Evolutionary conservation across 2,329 filamentous ascomycete genomes (phyloP), one percentile per base, ranked within the genome.

Genomic region (Arthroderma sp.): DNA sequence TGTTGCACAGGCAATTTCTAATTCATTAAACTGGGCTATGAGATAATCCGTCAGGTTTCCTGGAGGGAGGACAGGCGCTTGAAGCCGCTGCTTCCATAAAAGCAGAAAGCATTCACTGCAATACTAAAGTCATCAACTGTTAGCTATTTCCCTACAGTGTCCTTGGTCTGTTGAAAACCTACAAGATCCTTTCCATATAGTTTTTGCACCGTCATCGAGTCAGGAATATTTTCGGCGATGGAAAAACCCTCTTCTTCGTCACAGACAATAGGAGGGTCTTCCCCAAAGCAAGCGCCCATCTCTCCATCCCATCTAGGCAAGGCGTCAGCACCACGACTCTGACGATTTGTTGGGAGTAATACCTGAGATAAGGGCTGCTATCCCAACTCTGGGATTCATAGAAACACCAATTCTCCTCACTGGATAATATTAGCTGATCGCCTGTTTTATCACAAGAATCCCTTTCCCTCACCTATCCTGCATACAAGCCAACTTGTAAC

Each of bases 91-190:
- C 29, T 43, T 51, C 50, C 50, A 52, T 5, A 52, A 43, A 33
- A 49, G 41, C 7, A 52, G 39, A 32, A 52, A 52, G 33, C 50
- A 52, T 42, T 52, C 50, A 44, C 49, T 51, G 33, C 50, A 52
- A 36, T 51, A 52, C 50, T 52, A 45, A 8, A 36, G n/a, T 22
- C 15, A 7, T 22, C 15, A 10, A 32, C 4, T 7, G 11, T 42
- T 27, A 42, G 27, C 10, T 29, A 6, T 8, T 36, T 36, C 9
- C 8, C 7, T 32, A 38, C 27, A 8, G 15, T 5, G 7, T 15
- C 27, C 1, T 30, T 30, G 4, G 8, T 29, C 29, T 15, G 15
- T 15, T 36, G 22, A 40, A 32, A 10, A n/a, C 36, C 22, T 40
- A 52, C 50, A 41, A 50, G 41, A 29, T 52, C 50, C 39, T 40